Percentiles rank a stretch among this genome's conserved stretches.
Conservation (phyloP, 1,139 yeast species). For the Kluyveromyces sp. region DNA sequence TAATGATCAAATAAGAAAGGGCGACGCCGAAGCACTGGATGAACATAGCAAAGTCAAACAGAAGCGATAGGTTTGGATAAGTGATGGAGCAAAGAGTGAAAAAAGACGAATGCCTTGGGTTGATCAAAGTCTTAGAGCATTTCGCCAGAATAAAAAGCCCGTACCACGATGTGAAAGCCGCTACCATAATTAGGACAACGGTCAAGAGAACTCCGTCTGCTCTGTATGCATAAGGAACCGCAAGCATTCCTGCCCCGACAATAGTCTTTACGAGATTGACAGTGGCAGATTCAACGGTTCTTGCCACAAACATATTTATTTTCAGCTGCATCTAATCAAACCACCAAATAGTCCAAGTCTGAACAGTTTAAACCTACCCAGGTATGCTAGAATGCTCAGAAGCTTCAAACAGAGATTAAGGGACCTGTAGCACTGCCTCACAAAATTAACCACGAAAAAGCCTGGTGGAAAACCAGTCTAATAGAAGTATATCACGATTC, state of each 20-base stretch:
- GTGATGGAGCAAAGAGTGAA: slow-evolving; percentile 78
- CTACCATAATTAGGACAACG: slow-evolving; percentile 51
- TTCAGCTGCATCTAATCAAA: too few relatives aligned
- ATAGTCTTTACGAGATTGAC: slow-evolving; percentile 64
- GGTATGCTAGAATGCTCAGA: too few relatives aligned
- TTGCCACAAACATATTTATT: slow-evolving; percentile 22
- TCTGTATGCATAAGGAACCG: slow-evolving; percentile 83
- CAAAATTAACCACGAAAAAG: not conserved
- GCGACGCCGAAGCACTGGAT: slow-evolving; percentile 93
- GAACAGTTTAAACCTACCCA: too few relatives aligned
- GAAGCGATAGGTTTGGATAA: slow-evolving; percentile 72
- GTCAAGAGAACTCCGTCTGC: slow-evolving; percentile 82
- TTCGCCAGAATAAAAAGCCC: slow-evolving; percentile 79
- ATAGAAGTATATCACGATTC: too few relatives aligned
- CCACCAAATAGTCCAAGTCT: too few relatives aligned
- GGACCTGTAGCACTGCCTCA: not conserved
- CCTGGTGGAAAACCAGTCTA: too few relatives aligned
- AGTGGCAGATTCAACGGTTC: slow-evolving; percentile 40
- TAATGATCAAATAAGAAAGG: slow-evolving; percentile 75
- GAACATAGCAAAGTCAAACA: slow-evolving; percentile 83
- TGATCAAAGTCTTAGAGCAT: slow-evolving; percentile 55
- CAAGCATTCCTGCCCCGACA: slow-evolving; percentile 87
- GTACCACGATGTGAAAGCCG: slow-evolving; percentile 71
- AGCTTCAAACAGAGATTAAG: too few relatives aligned
- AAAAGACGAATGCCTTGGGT: slow-evolving; percentile 74